Evolutionary conservation across 1,284 basidiomycete species (phyloP).

Genomic region (Tranzscheliella williamsii): DNA sequence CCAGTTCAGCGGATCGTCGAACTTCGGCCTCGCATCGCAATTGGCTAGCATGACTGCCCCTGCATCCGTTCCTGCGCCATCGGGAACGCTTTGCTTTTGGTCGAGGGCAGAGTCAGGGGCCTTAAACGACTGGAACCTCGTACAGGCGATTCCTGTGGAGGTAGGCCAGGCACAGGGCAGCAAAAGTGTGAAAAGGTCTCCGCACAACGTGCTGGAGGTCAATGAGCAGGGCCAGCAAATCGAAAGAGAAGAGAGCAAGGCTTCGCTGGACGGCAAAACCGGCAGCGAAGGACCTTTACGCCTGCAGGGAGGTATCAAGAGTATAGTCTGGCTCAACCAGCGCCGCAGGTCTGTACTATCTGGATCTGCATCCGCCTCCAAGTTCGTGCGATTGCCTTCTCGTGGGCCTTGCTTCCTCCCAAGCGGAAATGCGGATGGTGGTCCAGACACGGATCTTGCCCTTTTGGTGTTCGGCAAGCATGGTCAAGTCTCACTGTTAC

Average conservation of each 20-base stretch:
- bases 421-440: not conserved
- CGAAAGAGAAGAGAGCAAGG: slow-evolving; percentile 1
- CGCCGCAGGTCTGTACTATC: slow-evolving; percentile 18
- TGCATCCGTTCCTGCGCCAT: no score
- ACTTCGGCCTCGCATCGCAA: no score
- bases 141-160: slow-evolving; percentile 6
- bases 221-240: slow-evolving; percentile 24
- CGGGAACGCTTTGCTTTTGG: slow-evolving; percentile 27
- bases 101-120: slow-evolving; percentile 26
- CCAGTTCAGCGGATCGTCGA: no score
- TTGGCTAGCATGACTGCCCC: no score
- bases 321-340: slow-evolving; percentile 24
- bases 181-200: not conserved
- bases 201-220: slow-evolving; percentile 33
- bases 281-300: no score
- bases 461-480: slow-evolving; percentile 28
- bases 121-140: slow-evolving; percentile 31
- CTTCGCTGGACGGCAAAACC: slow-evolving; percentile 1
- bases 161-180: not conserved
- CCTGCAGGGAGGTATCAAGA: slow-evolving; percentile 14
- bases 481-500: slow-evolving; percentile 23
- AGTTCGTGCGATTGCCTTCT: not conserved
- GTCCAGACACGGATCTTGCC: slow-evolving; percentile 17
- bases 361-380: not conserved
- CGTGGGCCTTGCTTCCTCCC: not conserved